Base-by-base conservation (phyloP, 208 protist species). In the Leishmania major region DNA sequence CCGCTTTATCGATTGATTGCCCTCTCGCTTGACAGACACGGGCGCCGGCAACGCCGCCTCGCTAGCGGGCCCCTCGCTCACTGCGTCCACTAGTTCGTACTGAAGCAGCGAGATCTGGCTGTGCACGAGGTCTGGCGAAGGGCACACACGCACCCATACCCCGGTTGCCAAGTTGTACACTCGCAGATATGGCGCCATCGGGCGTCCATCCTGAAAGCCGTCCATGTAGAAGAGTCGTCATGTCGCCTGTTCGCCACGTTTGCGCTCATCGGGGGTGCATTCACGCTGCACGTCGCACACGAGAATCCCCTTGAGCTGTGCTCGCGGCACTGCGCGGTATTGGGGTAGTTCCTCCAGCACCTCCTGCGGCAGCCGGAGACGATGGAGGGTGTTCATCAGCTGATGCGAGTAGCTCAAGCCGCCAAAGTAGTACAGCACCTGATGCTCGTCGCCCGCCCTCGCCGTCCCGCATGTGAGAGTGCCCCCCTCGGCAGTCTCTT, bases 211-310 rank as follows among this genome's bases (percentile, higher is more conserved):
- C 74, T 89, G 87, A 77, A 89, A 86, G 11, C 91, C 89, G 62
- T 92, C 89, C 77, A 92, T 77, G 80, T 92, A 90, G 71, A 90
- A 92, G n/a, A 92, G 83, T 1, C 84, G 79, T 25, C 88, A 86
- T 28, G 80, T 62, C 8, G 85, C 55, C 2, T 25, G 22, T 69
- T 79, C 67, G 6, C 85, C 84, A 7, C 62, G 53, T 55, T 82
- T 55, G 62, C 80, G 80, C 66, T 82, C 84, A 3, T 66, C 77
- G 17, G 84, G 85, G 22, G 22, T 84, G 60, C 77, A 60, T 78
- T 89, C 87, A 19, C 71, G 71, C 82, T 90, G 84, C 75, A 91
- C 83, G 64, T 92, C 88, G 45, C 81, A 85, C 60, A 94, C 84
- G 1, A 90, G 75, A 25, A 87, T 59, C 53, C 88, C 89, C 60